Evolutionary conservation across 2,329 filamentous ascomycete genomes (phyloP), one percentile per base, ranked within the genome.

Genomic region (Epichloe sp.): DNA sequence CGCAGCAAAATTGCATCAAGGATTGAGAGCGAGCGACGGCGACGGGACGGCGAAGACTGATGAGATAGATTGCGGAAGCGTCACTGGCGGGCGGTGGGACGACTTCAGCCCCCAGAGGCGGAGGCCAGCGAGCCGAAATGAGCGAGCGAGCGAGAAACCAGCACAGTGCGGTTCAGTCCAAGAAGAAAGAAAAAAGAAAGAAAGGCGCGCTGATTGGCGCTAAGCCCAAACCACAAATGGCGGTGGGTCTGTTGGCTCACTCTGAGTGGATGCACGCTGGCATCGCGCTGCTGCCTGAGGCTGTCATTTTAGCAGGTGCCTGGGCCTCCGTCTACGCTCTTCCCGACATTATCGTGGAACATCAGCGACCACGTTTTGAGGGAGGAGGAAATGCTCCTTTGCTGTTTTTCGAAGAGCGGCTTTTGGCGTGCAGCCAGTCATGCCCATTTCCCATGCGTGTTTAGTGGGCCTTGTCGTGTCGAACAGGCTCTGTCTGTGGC

Each of bases 281-380:
- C 47, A 44, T 51, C 38, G 26, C 3, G 5, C 21, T 31, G 11
- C n/a, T 51, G 49, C 44, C 49, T 51, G 44, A 51, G 49, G 49
- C 36, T 5, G 10, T 6, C 3, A 36, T 21, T 15, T 3, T 14
- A 36, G 21, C n/a, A 21, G 23, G 23, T 26, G 23, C 23, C 23
- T 26, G 23, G 23, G 23, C 23, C 23, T 23, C 6, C 23, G 7
- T 23, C 2, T 23, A 41, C 45, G 14, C 17, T 12, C 31, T 4
- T 19, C n/a, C 5, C 14, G 23, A 47, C 14, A n/a, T 21, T n/a
- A 15, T 35, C n/a, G 21, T 35, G 23, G 14, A 19, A 17, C n/a
- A 26, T 23, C 19, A 43, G 41, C 5, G n/a, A 17, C 4, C 41
- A 43, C 19, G 19, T 11, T 31, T 31, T 31, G 31, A 31, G 31